phyloP scores from a whole-genome alignment of 1,139 yeast genomes.

The Pichia sp. region DNA sequence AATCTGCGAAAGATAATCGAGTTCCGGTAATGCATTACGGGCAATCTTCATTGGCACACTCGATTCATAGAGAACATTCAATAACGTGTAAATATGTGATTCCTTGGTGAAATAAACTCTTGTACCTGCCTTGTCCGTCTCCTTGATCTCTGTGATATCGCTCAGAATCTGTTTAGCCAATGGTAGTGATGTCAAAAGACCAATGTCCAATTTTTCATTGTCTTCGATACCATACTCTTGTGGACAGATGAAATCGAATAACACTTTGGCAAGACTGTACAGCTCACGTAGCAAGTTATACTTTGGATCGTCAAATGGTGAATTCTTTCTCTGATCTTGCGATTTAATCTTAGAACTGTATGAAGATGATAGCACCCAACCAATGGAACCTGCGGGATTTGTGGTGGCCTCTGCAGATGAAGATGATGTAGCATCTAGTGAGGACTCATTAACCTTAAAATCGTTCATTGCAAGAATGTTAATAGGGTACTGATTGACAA shows the following conservation, averaged over 20 bases:
- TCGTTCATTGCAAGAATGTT: slow-evolving; percentile 71
- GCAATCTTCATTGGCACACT: slow-evolving; percentile 92
- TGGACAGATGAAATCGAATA: slow-evolving; percentile 96
- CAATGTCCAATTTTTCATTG: slow-evolving; percentile 92
- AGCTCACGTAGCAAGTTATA: slow-evolving; percentile 80
- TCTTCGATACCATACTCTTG: slow-evolving; percentile 98
- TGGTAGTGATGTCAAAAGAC: slow-evolving; percentile 88
- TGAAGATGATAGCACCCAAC: slow-evolving; percentile 61
- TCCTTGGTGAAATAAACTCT: slow-evolving; percentile 94
- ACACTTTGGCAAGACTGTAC: slow-evolving; percentile 81
- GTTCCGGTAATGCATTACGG: slow-evolving; percentile 90
- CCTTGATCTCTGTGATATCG: slow-evolving; percentile 76
- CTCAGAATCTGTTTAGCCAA: slow-evolving; percentile 79
- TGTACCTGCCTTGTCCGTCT: slow-evolving; percentile 72
- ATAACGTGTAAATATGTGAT: slow-evolving; percentile 88
- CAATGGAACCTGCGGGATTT: slow-evolving; percentile 55
- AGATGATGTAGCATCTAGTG: slow-evolving; percentile 31
- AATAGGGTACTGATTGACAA: slow-evolving; percentile 76
- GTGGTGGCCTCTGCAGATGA: slow-evolving; percentile 20
- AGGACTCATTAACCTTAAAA: slow-evolving; percentile 44
- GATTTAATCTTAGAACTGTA: slow-evolving; percentile 25
- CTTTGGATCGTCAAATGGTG: slow-evolving; percentile 77
- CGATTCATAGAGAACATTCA: slow-evolving; percentile 89
- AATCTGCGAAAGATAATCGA: slow-evolving; percentile 92
- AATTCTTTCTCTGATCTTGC: slow-evolving; percentile 23